Conservation (phyloP, 2,329 filamentous ascomycete species). For the Sphaerulina populicola region DNA sequence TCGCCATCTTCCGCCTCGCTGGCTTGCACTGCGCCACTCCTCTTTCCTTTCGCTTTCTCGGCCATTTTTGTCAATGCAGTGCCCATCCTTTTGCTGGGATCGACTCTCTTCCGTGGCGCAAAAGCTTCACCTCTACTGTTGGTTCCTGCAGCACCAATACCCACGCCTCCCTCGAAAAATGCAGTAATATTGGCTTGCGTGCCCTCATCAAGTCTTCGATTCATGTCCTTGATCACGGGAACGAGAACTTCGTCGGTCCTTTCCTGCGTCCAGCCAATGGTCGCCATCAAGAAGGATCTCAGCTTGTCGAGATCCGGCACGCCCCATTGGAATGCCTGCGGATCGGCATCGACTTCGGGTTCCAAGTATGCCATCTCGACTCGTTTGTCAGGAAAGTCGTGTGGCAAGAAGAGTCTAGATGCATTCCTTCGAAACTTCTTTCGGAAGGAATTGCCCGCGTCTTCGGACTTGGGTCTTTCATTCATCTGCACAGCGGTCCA, state of each 20-base stretch:
- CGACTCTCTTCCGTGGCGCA: conserved; percentile 57
- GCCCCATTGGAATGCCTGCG: conserved; percentile 85
- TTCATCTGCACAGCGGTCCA: conserved; percentile 68
- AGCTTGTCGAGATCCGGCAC: conserved; percentile 85
- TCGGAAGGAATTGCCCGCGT: conserved; percentile 57
- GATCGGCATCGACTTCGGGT: conserved; percentile 73
- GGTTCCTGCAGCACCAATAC: conserved; percentile 48
- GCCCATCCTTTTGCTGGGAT: conserved; percentile 67
- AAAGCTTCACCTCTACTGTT: conserved; percentile 49
- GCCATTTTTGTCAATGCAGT: conserved; percentile 63
- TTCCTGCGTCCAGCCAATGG: conserved; percentile 87
- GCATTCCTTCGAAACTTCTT: conserved; percentile 80
- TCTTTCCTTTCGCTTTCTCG: conserved; percentile 42
- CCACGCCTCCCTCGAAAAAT: conserved; percentile 71
- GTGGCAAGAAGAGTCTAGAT: conserved; percentile 77
- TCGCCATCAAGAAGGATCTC: conserved; percentile 75
- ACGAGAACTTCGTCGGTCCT: conserved; percentile 92
- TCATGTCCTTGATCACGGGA: conserved; percentile 93
- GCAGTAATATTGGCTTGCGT: conserved; percentile 95
- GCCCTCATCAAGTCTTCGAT: conserved; percentile 74
- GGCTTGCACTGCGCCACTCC: conserved; percentile 3
- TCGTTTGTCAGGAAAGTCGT: conserved; percentile 65
- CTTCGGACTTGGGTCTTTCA: conserved; percentile 51
- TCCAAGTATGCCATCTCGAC: conserved; percentile 77
- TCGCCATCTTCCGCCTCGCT: background rate